phyloP scores from a whole-genome alignment of 805 yeast genomes.

The Metschnikowia henanensis region DNA sequence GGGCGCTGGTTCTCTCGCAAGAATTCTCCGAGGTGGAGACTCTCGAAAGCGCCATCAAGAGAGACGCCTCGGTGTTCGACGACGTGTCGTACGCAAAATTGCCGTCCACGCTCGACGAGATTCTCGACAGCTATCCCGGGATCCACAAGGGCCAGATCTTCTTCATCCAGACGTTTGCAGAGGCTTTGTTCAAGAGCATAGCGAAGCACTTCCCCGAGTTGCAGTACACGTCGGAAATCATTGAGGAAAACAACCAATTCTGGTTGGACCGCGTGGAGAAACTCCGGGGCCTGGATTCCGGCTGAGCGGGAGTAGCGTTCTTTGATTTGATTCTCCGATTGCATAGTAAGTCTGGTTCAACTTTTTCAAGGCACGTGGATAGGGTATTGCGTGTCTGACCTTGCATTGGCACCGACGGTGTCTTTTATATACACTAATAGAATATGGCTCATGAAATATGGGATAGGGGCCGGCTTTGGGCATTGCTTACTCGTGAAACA shows the following conservation, averaged over 20 bases:
- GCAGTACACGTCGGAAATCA: constrained; percentile 52
- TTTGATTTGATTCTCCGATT: not conserved
- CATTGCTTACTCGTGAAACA: too few relatives aligned
- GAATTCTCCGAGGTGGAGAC: constrained; percentile 71
- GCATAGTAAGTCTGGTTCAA: not conserved
- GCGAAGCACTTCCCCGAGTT: constrained; percentile 61
- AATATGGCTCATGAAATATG: too few relatives aligned
- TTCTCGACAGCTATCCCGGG: constrained; percentile 46
- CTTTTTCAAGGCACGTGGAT: not conserved
- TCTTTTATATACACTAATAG: not conserved
- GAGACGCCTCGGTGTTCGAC: constrained; percentile 5
- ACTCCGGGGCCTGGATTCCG: not conserved
- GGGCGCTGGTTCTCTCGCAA: constrained; percentile 80
- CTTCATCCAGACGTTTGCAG: constrained; percentile 82
- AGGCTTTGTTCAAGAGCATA: constrained; percentile 67
- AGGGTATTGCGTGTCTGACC: not conserved
- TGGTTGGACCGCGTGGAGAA: constrained; percentile 43
- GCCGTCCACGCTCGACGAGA: constrained; percentile 41
- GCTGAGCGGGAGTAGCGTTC: not conserved
- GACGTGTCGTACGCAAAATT: constrained; percentile 32
- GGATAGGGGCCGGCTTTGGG: too few relatives aligned
- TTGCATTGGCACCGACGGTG: not conserved
- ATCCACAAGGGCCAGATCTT: constrained; percentile 76
- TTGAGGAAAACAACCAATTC: constrained; percentile 51
- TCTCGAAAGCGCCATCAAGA: constrained; percentile 41